Conservation (phyloP, 1,284 basidiomycete species). For the Trichosporon sp. region DNA sequence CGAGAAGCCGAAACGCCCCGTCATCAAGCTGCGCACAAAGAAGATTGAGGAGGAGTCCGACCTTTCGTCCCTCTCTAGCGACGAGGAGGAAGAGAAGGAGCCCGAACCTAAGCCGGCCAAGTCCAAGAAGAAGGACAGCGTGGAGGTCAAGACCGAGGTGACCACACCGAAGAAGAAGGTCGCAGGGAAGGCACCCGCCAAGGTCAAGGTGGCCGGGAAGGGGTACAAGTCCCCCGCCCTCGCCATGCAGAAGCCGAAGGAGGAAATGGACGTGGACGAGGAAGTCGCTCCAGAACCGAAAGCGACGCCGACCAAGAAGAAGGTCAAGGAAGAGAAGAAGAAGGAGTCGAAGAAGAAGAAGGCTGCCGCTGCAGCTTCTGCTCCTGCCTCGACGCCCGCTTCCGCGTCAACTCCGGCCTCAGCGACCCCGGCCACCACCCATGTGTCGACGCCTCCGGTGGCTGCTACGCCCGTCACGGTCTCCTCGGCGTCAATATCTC, state of each 20-base stretch:
- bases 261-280: constrained; percentile 23
- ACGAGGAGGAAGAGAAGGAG: constrained; percentile 16
- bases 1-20: constrained; percentile 10
- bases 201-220: constrained; percentile 16
- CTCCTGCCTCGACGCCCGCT: background rate
- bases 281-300: background rate
- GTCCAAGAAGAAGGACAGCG: constrained; percentile 16
- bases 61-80: constrained; percentile 29
- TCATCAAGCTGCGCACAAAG: constrained; percentile 14
- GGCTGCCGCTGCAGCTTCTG: constrained; percentile 6
- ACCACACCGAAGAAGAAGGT: constrained; percentile 1
- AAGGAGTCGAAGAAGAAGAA: constrained; percentile 31
- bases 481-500: background rate
- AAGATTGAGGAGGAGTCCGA: constrained; percentile 28
- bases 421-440: background rate
- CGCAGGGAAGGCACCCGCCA: constrained; percentile 11
- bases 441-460: background rate
- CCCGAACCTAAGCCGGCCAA: constrained; percentile 8
- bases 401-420: background rate
- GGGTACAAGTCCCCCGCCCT: constrained; percentile 23
- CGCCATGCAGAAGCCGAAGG: constrained; percentile 19
- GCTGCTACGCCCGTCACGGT: background rate
- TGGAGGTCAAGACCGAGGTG: constrained; percentile 9
- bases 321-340: constrained; percentile 15
- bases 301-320: constrained; percentile 16